Evolutionary conservation across 192 early-diverging fungal genomes (phyloP).

Genomic region (Coemansia sp.): DNA sequence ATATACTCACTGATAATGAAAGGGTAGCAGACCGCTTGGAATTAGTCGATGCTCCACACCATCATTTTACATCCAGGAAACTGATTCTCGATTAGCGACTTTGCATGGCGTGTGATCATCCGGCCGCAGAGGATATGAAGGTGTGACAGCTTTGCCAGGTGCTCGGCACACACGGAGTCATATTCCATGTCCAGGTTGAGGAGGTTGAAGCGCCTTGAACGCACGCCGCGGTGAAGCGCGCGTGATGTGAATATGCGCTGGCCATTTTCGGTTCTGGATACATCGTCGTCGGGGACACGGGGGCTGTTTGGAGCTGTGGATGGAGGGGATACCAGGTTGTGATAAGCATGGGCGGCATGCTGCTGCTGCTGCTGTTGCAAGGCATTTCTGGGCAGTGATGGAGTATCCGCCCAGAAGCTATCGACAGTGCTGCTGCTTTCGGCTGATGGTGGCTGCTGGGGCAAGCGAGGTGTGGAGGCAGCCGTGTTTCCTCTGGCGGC

Average conservation of each 20-base stretch:
- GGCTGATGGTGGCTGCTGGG: neutral
- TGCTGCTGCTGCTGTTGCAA: conserved; percentile 7
- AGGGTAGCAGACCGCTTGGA: neutral
- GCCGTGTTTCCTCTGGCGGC: neutral
- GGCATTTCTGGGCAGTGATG: conserved; percentile 40
- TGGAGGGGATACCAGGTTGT: conserved; percentile 18
- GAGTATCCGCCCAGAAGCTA: conserved; percentile 47
- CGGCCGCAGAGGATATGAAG: conserved; percentile 46
- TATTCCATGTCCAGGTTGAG: conserved; percentile 55
- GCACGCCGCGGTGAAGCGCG: conserved; percentile 44
- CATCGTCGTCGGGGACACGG: conserved; percentile 9
- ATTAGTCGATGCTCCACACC: conserved; percentile 50
- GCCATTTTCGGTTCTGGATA: conserved; percentile 10
- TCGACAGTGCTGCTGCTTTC: neutral
- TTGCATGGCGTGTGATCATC: conserved; percentile 52
- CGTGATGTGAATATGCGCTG: conserved; percentile 45
- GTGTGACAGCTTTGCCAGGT: conserved; percentile 42
- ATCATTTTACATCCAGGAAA: conserved; percentile 56
- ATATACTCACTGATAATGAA: neutral
- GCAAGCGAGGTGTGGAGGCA: neutral
- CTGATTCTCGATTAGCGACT: conserved; percentile 48
- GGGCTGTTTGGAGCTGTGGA: conserved; percentile 41
- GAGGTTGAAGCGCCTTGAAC: conserved; percentile 48
- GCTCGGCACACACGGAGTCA: conserved; percentile 49
- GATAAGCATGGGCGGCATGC: neutral